Conservation (phyloP, 1,139 yeast genomes). For the Zygosaccharomyces pseudobailii region DNA sequence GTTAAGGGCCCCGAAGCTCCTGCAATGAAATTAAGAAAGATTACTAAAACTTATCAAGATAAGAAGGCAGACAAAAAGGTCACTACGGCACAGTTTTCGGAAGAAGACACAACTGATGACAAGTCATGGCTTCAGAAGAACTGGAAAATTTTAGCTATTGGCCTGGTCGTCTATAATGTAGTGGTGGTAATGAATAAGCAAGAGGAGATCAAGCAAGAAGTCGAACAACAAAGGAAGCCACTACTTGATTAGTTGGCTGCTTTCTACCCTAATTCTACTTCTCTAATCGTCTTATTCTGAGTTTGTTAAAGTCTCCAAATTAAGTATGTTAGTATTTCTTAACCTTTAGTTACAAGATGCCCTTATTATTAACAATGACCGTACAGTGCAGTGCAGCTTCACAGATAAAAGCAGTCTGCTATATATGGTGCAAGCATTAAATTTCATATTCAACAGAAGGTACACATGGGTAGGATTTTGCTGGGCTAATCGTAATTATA, state of each 20-base stretch:
- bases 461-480: no score
- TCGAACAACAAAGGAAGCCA: not conserved
- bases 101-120: constrained; percentile 18
- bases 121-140: constrained; percentile 28
- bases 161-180: constrained; percentile 23
- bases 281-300: not conserved
- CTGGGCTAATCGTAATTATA: no score
- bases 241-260: not conserved
- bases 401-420: no score
- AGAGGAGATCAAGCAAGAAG: constrained; percentile 5
- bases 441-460: no score
- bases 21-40: constrained; percentile 24
- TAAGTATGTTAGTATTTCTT: no score
- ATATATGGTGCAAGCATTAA: no score
- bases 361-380: no score
- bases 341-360: no score
- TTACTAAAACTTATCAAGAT: constrained; percentile 32
- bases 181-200: constrained; percentile 6
- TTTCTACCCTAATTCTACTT: not conserved
- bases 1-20: constrained; percentile 21
- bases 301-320: not conserved
- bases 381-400: no score
- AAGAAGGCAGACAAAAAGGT: constrained; percentile 22
- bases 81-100: constrained; percentile 20
- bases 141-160: constrained; percentile 30